These are phyloP conservation scores for Penicillium sp. DNA, from an alignment of 2,329 filamentous ascomycete genomes.

Conservation along the genomic window DNA sequence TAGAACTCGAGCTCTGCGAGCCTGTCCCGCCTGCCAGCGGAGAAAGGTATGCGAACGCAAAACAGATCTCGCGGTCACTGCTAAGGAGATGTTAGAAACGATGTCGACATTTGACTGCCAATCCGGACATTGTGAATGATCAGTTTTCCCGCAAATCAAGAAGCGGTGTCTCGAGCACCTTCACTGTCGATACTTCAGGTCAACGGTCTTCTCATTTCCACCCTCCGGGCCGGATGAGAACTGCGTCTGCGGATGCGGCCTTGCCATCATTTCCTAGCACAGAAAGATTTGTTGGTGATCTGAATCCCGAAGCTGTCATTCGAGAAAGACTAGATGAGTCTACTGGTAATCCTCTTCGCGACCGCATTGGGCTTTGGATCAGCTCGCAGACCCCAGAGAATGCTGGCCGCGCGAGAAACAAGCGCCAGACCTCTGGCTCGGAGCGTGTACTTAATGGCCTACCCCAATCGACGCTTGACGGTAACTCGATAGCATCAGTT, in stretches of 20 bases:
- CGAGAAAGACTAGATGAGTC: slow-evolving; percentile 30
- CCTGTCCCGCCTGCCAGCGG: slow-evolving; percentile 33
- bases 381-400: slow-evolving; percentile 19
- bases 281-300: slow-evolving; percentile 41
- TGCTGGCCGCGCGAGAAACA: slow-evolving; percentile 3
- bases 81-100: slow-evolving; percentile 28
- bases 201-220: neutral
- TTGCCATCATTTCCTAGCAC: slow-evolving; percentile 13
- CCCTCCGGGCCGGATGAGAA: neutral
- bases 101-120: slow-evolving; percentile 27
- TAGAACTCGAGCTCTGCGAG: slow-evolving; percentile 30
- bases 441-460: slow-evolving; percentile 1
- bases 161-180: neutral
- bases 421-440: slow-evolving; percentile 1
- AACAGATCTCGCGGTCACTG: neutral
- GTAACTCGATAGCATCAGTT: slow-evolving; percentile 13
- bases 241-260: slow-evolving; percentile 4
- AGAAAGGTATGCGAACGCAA: slow-evolving; percentile 26
- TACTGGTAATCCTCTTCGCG: slow-evolving; percentile 24
- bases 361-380: slow-evolving; percentile 36
- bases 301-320: slow-evolving; percentile 43
- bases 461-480: slow-evolving; percentile 1
- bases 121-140: slow-evolving; percentile 8
- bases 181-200: neutral
- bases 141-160: neutral